Percentiles rank a stretch among this genome's conserved stretches.
These are phyloP conservation scores for Fomitopsis serialis DNA, from an alignment of 768 basidiomycete species.

Conservation along the genomic window DNA sequence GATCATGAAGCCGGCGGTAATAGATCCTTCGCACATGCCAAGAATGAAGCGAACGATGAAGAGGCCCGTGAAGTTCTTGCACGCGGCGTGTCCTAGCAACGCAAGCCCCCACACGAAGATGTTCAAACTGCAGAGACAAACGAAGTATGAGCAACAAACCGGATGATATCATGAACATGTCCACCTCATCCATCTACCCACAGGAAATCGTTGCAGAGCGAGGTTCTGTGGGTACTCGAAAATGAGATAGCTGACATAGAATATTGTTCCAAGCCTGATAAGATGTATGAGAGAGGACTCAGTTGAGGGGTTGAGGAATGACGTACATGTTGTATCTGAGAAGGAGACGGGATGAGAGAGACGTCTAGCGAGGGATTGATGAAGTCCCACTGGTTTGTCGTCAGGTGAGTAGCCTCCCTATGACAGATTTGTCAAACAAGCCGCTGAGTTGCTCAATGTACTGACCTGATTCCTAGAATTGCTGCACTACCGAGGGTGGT, in stretches of 20 bases:
- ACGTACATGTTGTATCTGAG: not conserved
- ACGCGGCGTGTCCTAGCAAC: slow-evolving; percentile 59
- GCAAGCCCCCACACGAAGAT: slow-evolving; percentile 64
- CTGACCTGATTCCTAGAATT: slow-evolving; percentile 66
- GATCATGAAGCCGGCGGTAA: slow-evolving; percentile 75
- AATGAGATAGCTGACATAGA: slow-evolving; percentile 63
- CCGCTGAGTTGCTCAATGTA: not conserved
- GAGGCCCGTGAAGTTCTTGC: slow-evolving; percentile 61
- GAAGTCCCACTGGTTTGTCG: slow-evolving; percentile 52
- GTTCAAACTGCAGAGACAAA: slow-evolving; percentile 46
- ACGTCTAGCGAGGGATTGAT: not conserved
- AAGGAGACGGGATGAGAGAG: not conserved
- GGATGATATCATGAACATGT: too few species aligned
- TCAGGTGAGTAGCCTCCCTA: slow-evolving; percentile 43
- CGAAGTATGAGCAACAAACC: not conserved
- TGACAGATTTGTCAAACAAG: not conserved
- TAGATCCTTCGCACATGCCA: slow-evolving; percentile 67
- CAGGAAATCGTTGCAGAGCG: slow-evolving; percentile 65
- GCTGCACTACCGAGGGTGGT: slow-evolving; percentile 62
- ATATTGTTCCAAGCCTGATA: slow-evolving; percentile 63
- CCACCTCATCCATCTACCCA: slow-evolving; percentile 79
- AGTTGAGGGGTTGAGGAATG: not conserved
- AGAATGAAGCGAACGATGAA: slow-evolving; percentile 60
- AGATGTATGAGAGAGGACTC: slow-evolving; percentile 55
- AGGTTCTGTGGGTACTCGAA: slow-evolving; percentile 77